Base-by-base conservation (phyloP, 768 basidiomycete species). In the Calvatia gigantea region DNA sequence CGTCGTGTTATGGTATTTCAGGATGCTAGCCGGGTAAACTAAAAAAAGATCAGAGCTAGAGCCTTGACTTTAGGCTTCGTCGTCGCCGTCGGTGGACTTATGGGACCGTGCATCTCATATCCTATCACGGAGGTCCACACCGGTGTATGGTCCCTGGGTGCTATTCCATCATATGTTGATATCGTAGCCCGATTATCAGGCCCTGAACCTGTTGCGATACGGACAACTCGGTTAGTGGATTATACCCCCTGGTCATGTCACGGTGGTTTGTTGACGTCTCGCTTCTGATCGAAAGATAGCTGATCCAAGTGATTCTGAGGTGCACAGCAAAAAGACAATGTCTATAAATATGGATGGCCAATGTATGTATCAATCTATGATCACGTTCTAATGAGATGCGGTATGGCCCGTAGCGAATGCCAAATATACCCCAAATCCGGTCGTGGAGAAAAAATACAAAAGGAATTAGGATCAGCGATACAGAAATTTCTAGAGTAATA, bases 61-160 rank as follows among this genome's bases (percentile, higher is more conserved):
- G 4, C 46, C 23, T n/a, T n/a, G n/a, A n/a, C n/a, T 29, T 49
- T 46, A 27, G 25, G 41, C 14, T 14, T 47, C 17, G n/a, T 12
- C 8, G 23, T 47, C 32, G 17, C 46, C 27, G 33, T 54, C 52
- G 43, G 52, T 47, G 46, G 46, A 48, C 46, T 48, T 29, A 29
- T 38, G 37, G 19, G 42, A 43, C 54, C 54, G 31, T 35, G 9
- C n/a, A 12, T 6, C 6, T 23, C 17, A 39, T 47, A 47, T 55
- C 54, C 54, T 55, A 55, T 48, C 54, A 55, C 54, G 54, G 54
- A 55, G 33, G n/a, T 15, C 7, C 54, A 17, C 21, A 29, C 35
- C 17, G 14, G 27, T 47, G 25, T 33, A 17, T 6, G 17, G 31
- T 29, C 25, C 39, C 41, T 27, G 14, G 31, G 6, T 28, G 45